Evolutionary conservation across 129 eudicot species (phyloP).

Genomic region (Sambucus nigra): DNA sequence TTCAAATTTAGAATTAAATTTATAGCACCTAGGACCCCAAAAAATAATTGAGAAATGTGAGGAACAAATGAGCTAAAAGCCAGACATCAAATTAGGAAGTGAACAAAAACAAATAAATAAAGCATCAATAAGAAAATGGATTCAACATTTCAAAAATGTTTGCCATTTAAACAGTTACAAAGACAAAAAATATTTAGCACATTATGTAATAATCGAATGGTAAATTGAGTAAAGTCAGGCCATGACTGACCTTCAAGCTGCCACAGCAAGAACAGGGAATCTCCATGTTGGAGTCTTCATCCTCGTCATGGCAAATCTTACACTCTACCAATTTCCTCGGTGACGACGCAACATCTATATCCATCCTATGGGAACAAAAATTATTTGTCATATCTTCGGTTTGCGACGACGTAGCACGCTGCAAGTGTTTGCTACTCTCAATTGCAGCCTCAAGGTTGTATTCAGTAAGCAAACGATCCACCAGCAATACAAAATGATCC

Average conservation of each 20-base stretch:
- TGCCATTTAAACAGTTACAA: too few species aligned
- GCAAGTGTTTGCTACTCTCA: slow-evolving; percentile 22
- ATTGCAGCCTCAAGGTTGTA: slow-evolving; percentile 45
- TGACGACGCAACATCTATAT: slow-evolving; percentile 20
- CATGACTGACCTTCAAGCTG: slow-evolving; percentile 90
- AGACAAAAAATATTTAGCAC: too few species aligned
- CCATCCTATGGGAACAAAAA: slow-evolving; percentile 44
- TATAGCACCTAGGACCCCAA: too few species aligned
- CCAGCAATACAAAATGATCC: slow-evolving; percentile 60
- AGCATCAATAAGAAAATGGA: too few species aligned
- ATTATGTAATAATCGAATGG: too few species aligned
- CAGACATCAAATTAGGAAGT: too few species aligned
- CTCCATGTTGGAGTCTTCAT: slow-evolving; percentile 71
- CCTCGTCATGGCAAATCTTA: slow-evolving; percentile 87
- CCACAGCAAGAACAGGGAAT: slow-evolving; percentile 79
- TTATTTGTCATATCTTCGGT: slow-evolving; percentile 25
- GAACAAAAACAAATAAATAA: too few species aligned
- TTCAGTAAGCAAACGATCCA: slow-evolving; percentile 58
- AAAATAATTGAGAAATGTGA: too few species aligned
- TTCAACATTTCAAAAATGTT: too few species aligned
- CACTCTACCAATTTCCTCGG: slow-evolving; percentile 42
- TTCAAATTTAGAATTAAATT: too few species aligned
- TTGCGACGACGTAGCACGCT: slow-evolving; percentile 14
- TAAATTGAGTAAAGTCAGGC: too few species aligned
- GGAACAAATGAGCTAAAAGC: too few species aligned